These are phyloP conservation scores for Nicotiana attenuata DNA, from an alignment of 257 asterid genomes.

Conservation along the genomic window DNA sequence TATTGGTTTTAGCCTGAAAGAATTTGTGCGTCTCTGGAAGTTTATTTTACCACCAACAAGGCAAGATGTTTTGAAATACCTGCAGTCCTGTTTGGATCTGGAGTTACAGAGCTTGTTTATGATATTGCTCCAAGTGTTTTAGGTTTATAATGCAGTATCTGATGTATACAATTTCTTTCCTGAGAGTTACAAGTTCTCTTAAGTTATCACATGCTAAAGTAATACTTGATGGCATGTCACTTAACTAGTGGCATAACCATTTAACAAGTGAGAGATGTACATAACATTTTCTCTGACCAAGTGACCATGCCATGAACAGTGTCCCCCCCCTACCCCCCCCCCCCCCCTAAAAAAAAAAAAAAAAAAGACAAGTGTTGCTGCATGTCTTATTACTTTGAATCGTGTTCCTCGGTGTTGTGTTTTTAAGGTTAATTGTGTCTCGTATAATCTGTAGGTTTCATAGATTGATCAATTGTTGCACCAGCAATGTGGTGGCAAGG, in stretches of 20 bases:
- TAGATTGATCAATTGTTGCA: constrained; percentile 48
- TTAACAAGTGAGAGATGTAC: not conserved
- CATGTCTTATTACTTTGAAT: not conserved
- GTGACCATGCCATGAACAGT: not conserved
- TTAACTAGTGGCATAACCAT: not conserved
- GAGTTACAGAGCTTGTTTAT: not conserved
- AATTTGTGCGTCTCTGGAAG: not conserved
- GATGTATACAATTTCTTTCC: not conserved
- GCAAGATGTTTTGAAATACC: not conserved
- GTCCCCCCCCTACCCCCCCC: not conserved
- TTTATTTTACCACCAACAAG: not conserved
- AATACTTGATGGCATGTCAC: not conserved
- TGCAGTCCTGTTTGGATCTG: not conserved
- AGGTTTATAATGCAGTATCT: not conserved
- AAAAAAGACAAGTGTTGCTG: too few species aligned
- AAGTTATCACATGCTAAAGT: not conserved
- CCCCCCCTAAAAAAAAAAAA: not conserved
- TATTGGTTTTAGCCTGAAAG: not conserved
- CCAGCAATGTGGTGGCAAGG: constrained; percentile 33
- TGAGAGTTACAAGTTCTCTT: not conserved
- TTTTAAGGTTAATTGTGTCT: not conserved
- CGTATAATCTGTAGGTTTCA: constrained; percentile 65
- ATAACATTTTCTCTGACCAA: not conserved
- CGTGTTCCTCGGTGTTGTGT: constrained; percentile 15
- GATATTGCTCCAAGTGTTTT: not conserved